Base-by-base conservation (phyloP, 495 filamentous ascomycete genomes). In the Tuber borchii region DNA sequence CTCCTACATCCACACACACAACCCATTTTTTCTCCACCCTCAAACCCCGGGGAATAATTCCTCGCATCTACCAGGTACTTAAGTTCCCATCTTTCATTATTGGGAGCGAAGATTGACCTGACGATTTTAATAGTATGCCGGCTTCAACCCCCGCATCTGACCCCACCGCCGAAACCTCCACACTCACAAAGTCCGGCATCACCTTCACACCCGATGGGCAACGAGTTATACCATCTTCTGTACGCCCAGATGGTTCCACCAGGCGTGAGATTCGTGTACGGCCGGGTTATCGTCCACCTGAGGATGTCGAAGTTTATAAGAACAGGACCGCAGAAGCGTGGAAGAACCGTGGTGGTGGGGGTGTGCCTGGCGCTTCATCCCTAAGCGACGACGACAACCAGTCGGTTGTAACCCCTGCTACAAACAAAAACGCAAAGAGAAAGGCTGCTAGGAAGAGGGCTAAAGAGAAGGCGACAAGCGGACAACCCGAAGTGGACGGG, bases 271-370 rank as follows among this genome's bases (percentile, higher is more conserved):
- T 97, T 73, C 92, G 92, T 78, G 92, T 99, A 65, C 90, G 93
- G 4, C 94, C 95, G 19, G 96, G 96, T 70, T 99, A 98, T 84
- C 89, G 89, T 46, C 96, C 96, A 0, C 95, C 95, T 2, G 96
- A 99, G 84, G 96, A 99, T 84, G 92, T 97, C 75, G 93, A 97
- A 82, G 86, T 97, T 48, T 99, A 98, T 88, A 95, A 92, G 87
- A 98, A 97, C 85, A 90, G 92, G 65, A 92, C 90, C 8, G 94
- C 94, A 39, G 92, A 95, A 78, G 90, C 88, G 56, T 97, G 92
- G 87, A 95, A 93, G 84, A 93, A 87, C 79, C 89, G 94, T 31
- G 92, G 91, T 19, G 91, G 87, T 76, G 90, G 88, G 72, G 91
- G 91, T 78, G 88, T 97, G 7, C 92, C 94, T 14, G 96, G 96